Conservation (phyloP, 305 asterid genomes). For the Solanum hybrid region DNA sequence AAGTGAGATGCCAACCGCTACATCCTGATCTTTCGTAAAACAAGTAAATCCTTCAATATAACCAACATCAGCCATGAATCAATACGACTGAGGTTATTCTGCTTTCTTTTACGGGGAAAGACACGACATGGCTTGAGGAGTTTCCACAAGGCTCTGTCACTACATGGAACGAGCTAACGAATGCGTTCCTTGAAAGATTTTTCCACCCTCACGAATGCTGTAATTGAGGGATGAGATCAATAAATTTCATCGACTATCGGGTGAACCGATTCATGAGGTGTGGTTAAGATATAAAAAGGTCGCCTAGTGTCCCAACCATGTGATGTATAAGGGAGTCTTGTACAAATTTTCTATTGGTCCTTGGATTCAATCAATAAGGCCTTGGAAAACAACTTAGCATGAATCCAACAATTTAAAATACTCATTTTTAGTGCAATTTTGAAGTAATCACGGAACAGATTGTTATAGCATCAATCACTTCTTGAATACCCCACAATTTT, state of each 20-base stretch:
- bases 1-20: neutral
- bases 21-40: neutral
- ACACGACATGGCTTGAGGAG: neutral
- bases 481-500: neutral
- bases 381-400: neutral
- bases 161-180: neutral
- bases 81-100: neutral
- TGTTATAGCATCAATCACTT: neutral
- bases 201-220: neutral
- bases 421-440: neutral
- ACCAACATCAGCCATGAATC: neutral
- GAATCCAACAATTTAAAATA: neutral
- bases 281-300: neutral
- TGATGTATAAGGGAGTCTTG: neutral
- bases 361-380: neutral
- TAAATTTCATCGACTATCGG: too few relatives aligned
- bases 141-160: neutral
- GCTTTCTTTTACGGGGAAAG: neutral
- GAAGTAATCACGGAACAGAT: neutral
- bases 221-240: neutral
- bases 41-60: neutral
- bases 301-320: neutral
- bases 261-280: neutral
- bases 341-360: neutral
- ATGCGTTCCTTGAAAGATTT: neutral